phyloP scores from a whole-genome alignment of 345 rosid genomes.

The Syzygium jambos region DNA sequence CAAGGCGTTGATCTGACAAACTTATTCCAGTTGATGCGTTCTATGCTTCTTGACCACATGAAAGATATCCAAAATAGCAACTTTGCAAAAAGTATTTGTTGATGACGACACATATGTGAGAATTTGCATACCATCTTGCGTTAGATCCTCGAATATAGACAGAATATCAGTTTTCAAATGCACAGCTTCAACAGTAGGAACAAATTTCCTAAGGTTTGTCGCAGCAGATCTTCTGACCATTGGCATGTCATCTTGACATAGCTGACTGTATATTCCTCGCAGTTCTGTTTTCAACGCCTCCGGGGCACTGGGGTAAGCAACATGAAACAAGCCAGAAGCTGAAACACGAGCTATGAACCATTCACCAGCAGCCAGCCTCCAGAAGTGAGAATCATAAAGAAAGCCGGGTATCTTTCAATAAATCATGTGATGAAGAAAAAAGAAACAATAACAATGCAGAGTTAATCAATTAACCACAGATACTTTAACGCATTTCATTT shows the following conservation, averaged over 20 bases:
- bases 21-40: not conserved
- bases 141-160: conserved; percentile 84
- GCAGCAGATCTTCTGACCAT: conserved; percentile 98
- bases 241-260: conserved; percentile 98
- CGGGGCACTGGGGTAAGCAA: conserved; percentile 83
- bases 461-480: not conserved
- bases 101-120: not conserved
- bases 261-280: conserved; percentile 52
- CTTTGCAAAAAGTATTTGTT: not conserved
- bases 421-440: not conserved
- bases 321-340: conserved; percentile 79
- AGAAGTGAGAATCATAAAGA: conserved; percentile 1
- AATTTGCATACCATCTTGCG: conserved; percentile 69
- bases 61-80: not conserved
- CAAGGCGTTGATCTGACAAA: not conserved
- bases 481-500: not conserved
- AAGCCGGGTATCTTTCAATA: not conserved
- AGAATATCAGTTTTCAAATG: conserved; percentile 78
- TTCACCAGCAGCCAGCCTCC: conserved; percentile 94
- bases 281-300: conserved; percentile 64
- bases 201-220: conserved; percentile 80
- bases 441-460: not conserved
- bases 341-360: conserved; percentile 98
- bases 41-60: not conserved
- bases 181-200: conserved; percentile 79